Base-by-base conservation (phyloP, 139 green algal genomes). In the Dunaliella primolecta region DNA sequence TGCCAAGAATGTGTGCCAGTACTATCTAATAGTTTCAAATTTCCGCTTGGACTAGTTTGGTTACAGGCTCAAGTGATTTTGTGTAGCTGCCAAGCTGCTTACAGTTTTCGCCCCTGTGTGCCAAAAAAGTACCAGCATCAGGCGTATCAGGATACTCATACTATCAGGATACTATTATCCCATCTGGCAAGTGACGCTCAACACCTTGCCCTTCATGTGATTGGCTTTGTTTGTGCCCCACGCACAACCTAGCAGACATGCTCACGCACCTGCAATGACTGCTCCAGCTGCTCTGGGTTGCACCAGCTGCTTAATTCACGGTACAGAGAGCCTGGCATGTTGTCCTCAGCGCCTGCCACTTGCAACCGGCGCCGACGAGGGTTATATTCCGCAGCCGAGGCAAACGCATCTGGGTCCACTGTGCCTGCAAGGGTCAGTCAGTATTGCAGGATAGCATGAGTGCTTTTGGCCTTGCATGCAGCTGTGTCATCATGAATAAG, bases 281-380 rank as follows among this genome's bases (percentile, higher is more conserved):
- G 35, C 77, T 81, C 77, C 34, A 81, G 34, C 2, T 57, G 21
- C 34, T 64, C 35, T 32, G 77, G 77, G 35, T 81, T 64, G 77
- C 77, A 81, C 77, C 77, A 81, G 3, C 34, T 57, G 35, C 35
- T 70, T 1, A 81, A 34, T 34, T 81, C 77, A 23, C 77, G 35
- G 77, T 81, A 81, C 3, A 81, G 34, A 20, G 77, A 57, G 7
- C 35, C 77, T 32, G 77, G 77, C 3, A 1, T 34, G 21, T 2
- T 77, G 15, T 81, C 77, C 32, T 81, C 77, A 7, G 77, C 1
- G 20, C 15, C 77, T 57, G 32, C 32, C 33, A 36, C 31, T 36
- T 81, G 30, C 77, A 81, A 34, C 31, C 77, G 77, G 1, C 35
- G 34, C 15, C 30, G 29, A 1, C 77, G 77, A 2, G 77, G 77